Evolutionary conservation across 2,329 filamentous ascomycete species (phyloP), one percentile per base, ranked within the genome.

Genomic region (Didymella pinodella): DNA sequence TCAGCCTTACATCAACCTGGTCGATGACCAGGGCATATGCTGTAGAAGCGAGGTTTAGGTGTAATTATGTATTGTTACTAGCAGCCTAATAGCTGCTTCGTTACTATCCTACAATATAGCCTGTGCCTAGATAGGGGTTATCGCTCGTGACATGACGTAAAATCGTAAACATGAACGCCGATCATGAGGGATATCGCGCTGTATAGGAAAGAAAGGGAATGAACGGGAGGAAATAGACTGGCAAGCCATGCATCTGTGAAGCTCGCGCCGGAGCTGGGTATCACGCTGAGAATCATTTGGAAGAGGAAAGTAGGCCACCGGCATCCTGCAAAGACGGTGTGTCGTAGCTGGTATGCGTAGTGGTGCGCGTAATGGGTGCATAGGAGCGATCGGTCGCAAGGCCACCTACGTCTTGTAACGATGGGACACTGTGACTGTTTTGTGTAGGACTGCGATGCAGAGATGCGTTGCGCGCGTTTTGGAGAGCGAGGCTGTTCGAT

Each of bases 291-390:
- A 59, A 58, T 62, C 52, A 55, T 62, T 61, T 62, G 36, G 54
- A 67, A 64, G 38, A 64, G 38, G 67, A 68, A 54, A 76, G 71
- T 8, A 77, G 66, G 43, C 71, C 73, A 38, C 73, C 74, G 6
- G 71, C 67, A 43, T 77, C 74, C 58, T 74, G 69, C 52, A 76
- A 50, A 3, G 68, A 70, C 11, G 72, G 70, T 12, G 66, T 55
- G 20, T 70, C 62, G 32, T 66, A 61, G 56, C 64, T 69, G 40
- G 59, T 65, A 28, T 69, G 61, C 16, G 71, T 72, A 25, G 63
- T 31, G 41, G 44, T 74, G 43, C 70, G 70, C 29, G 49, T 56
- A 22, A 63, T 59, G n/a, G 66, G 55, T 12, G 59, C 49, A 11
- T 60, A 38, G 0, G 54, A 52, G 36, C 48, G 60, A 43, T 43